Evolutionary conservation across 2,329 filamentous ascomycete species (phyloP), one percentile per base, ranked within the genome.

Genomic region (Aspergillus fischeri): DNA sequence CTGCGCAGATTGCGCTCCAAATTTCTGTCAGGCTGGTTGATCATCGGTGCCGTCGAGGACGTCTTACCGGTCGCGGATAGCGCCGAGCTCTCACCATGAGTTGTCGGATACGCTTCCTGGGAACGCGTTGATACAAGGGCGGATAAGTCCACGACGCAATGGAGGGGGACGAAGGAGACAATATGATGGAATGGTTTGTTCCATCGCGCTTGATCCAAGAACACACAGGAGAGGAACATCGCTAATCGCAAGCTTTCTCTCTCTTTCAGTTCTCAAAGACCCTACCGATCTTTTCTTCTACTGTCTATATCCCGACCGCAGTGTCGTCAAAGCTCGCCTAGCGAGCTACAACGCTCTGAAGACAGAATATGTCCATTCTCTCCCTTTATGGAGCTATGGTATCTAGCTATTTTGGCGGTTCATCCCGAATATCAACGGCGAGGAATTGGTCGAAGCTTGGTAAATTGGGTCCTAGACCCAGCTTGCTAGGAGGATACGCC

Each of bases 391-490:
- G 45, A 60, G 3, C 25, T 59, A 17, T 63, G 57, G 60, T 61
- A 53, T 44, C 63, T 64, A 24, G 24, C 17, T 9, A 55, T 53
- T 10, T 41, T 65, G 11, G 65, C 57, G 3, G 60, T 67, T 11
- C 38, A 60, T 32, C 60, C 62, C 9, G 42, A 10, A 6, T 52
- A 55, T 42, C 58, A 64, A 11, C 55, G 56, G 24, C 51, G 52
- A 14, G 65, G 62, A 2, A 54, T 63, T 17, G 64, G 62, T 38
- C 56, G 49, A 27, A 51, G 52, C 21, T 58, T 67, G 20, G 54
- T 67, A 7, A 51, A 59, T 44, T 62, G 53, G 61, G 60, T 60
- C 9, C 24, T 65, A 14, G 54, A 62, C 41, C 60, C 59, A 38
- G 65, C 62, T 5, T 45, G 48, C 20, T 49, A 51, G 45, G 63